Base-by-base conservation (phyloP, 805 yeast genomes). In the Hyphopichia homilentoma region DNA sequence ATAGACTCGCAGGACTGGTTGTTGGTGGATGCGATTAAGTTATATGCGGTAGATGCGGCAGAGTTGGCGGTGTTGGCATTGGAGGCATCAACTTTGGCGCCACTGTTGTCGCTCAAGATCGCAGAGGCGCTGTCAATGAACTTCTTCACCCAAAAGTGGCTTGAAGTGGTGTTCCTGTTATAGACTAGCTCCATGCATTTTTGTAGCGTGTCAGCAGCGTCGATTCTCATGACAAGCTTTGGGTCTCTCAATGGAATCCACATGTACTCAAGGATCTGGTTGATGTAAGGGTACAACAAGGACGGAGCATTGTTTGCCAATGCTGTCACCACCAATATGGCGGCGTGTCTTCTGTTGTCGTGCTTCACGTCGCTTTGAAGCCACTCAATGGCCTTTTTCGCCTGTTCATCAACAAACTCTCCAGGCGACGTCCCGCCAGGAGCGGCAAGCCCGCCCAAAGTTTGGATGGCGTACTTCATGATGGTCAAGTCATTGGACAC, bases 381-480 rank as follows among this genome's bases (percentile, higher is more conserved):
- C 90, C 96, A 83, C 57, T 93, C 98, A 31, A 90, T 70, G 24
- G 96, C 86, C 30, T 84, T 72, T 50, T 83, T 85, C 6, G 93
- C 93, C 55, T 90, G 96, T 47, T 78, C 84, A 40, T 90, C 97
- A 17, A 93, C 96, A 54, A 90, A 83, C 31, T 88, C 96, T 1
- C 94, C 88, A 0, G 96, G 86, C 33, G 88, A 60, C 1, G 94
- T 79, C 1, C 95, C 93, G 17, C 95, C 95, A 0, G 95, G 90
- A 5, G 80, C 77, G 0, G 97, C 95, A 43, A 90, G 67, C 48
- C 82, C 83, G 8, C 97, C 98, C 41, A 93, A 67, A 0, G 96
- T 86, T 33, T 73, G 73, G 0, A 96, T 88, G 3, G 97, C 96
- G 21, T 80, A 73, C 39, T 78, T 77, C 89, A 90, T 86, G 21